These are phyloP conservation scores for Hymenoscyphus albidus DNA, from an alignment of 2,329 filamentous ascomycete genomes.

Conservation along the genomic window DNA sequence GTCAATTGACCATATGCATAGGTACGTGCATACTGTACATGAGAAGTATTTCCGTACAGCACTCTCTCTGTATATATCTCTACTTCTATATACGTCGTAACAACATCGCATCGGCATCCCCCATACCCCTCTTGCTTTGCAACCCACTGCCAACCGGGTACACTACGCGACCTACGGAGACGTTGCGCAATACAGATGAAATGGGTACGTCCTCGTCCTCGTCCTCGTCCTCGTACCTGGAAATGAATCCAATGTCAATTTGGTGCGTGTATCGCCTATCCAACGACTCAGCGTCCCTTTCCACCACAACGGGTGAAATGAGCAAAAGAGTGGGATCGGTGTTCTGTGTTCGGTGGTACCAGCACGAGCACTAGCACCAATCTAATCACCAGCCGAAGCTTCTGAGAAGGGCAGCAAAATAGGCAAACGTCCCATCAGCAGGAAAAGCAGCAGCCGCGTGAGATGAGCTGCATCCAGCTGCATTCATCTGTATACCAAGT, in stretches of 20 bases:
- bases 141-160: neutral
- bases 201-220: neutral
- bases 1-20: constrained; percentile 1
- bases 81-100: neutral
- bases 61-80: neutral
- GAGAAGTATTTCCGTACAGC: neutral
- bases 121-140: neutral
- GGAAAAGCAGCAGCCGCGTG: constrained; percentile 7
- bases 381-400: neutral
- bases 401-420: constrained; percentile 1
- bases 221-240: neutral
- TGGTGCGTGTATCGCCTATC: neutral
- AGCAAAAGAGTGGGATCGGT: neutral
- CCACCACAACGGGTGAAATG: neutral
- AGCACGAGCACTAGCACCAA: too few relatives aligned
- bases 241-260: neutral
- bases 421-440: neutral
- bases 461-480: constrained; percentile 7
- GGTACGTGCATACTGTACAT: too few relatives aligned
- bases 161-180: neutral
- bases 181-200: neutral
- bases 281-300: neutral
- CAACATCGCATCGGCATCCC: neutral
- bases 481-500: neutral
- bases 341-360: neutral